Conservation (phyloP, 2,329 filamentous ascomycete species). For the Colletotrichum lindemuthianum region DNA sequence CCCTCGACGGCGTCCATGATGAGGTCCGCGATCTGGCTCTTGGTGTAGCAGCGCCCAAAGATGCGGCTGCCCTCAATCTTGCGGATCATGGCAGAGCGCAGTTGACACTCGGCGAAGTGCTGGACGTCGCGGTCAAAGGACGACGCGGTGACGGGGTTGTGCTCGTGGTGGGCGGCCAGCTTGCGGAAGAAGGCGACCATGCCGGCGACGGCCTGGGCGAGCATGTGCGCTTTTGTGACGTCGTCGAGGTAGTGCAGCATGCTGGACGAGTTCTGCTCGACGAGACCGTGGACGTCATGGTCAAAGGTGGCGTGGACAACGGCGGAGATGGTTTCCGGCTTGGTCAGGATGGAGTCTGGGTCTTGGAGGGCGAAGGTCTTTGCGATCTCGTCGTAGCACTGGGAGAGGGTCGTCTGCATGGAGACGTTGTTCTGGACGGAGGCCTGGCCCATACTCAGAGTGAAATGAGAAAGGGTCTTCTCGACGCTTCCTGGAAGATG, state of each 20-base stretch:
- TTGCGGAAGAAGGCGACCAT: constrained; percentile 44
- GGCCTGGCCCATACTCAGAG: constrained; percentile 33
- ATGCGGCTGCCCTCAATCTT: constrained; percentile 44
- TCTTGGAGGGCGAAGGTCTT: constrained; percentile 32
- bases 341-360: constrained; percentile 39
- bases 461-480: constrained; percentile 35
- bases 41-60: constrained; percentile 47
- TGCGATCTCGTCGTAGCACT: constrained; percentile 31
- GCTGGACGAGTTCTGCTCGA: constrained; percentile 41
- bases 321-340: constrained; percentile 37
- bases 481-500: constrained; percentile 30
- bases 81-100: constrained; percentile 43
- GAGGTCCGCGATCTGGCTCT: constrained; percentile 44
- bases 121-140: constrained; percentile 43
- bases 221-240: constrained; percentile 45
- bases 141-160: constrained; percentile 35
- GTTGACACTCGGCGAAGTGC: constrained; percentile 43
- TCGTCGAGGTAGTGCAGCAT: constrained; percentile 44
- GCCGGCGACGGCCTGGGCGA: constrained; percentile 48
- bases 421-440: constrained; percentile 33
- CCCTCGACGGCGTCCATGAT: constrained; percentile 44
- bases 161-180: constrained; percentile 36
- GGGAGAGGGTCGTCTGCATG: constrained; percentile 35
- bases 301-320: constrained; percentile 48
- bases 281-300: constrained; percentile 44